These are phyloP conservation scores for Amesomyces nigricolor DNA, from an alignment of 2,329 filamentous ascomycete genomes.

Conservation along the genomic window DNA sequence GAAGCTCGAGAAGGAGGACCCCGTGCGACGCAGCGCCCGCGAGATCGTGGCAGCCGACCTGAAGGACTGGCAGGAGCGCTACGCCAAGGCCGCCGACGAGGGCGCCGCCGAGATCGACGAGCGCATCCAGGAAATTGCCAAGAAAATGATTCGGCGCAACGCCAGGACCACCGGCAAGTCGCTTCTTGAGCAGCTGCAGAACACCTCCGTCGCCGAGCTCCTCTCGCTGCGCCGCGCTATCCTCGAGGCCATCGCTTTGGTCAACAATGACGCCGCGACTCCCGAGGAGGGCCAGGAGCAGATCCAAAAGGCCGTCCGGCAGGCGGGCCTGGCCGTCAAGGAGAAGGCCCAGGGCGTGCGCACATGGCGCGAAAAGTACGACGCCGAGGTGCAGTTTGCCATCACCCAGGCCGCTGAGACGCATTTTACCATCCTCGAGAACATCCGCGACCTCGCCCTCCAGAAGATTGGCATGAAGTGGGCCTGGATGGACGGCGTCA, in stretches of 20 bases:
- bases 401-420: constrained; percentile 70
- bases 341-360: constrained; percentile 70
- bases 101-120: constrained; percentile 69
- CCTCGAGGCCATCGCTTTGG: constrained; percentile 52
- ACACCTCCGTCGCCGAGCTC: constrained; percentile 59
- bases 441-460: constrained; percentile 75
- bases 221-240: constrained; percentile 62
- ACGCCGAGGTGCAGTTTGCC: constrained; percentile 61
- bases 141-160: constrained; percentile 54
- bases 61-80: constrained; percentile 80
- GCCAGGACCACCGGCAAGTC: constrained; percentile 60
- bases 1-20: constrained; percentile 43
- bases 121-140: constrained; percentile 54
- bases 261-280: constrained; percentile 38
- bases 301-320: constrained; percentile 49
- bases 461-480: constrained; percentile 91
- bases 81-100: constrained; percentile 77
- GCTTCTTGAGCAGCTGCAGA: constrained; percentile 63
- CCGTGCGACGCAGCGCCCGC: constrained; percentile 52
- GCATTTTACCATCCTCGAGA: constrained; percentile 75
- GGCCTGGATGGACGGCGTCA: constrained; percentile 93
- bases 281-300: constrained; percentile 38
- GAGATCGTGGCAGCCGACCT: constrained; percentile 73
- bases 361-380: constrained; percentile 68
- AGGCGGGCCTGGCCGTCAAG: constrained; percentile 68